phyloP scores from a whole-genome alignment of 2,329 filamentous ascomycete genomes.

The Arthrinium puccinioides region DNA sequence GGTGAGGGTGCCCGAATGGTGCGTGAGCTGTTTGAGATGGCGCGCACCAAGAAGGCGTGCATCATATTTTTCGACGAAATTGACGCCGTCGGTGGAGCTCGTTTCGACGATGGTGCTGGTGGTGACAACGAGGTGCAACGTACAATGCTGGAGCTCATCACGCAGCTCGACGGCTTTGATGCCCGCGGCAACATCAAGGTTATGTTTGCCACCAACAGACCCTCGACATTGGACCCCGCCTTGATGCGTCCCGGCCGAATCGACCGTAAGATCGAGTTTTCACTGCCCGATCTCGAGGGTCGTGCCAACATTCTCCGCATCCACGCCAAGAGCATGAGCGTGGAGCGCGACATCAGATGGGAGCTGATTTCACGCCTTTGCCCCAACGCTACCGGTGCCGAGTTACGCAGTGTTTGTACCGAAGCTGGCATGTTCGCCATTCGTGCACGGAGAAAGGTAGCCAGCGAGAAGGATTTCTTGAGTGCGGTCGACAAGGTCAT shows the following conservation, averaged over 20 bases:
- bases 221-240: slow-evolving; percentile 91
- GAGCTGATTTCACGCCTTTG: slow-evolving; percentile 95
- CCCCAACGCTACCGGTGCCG: slow-evolving; percentile 94
- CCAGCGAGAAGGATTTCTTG: slow-evolving; percentile 97
- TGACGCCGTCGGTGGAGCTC: slow-evolving; percentile 89
- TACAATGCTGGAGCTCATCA: slow-evolving; percentile 97
- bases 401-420: slow-evolving; percentile 91
- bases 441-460: slow-evolving; percentile 88
- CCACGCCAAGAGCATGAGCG: slow-evolving; percentile 99
- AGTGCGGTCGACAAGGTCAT: slow-evolving; percentile 99
- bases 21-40: slow-evolving; percentile 98
- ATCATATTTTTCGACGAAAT: slow-evolving; percentile 99
- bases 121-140: slow-evolving; percentile 97
- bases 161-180: slow-evolving; percentile 93
- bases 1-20: slow-evolving; percentile 98
- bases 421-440: slow-evolving; percentile 99
- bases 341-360: slow-evolving; percentile 98
- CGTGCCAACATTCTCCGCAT: slow-evolving; percentile 96
- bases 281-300: slow-evolving; percentile 91
- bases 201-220: slow-evolving; percentile 98
- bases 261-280: slow-evolving; percentile 98
- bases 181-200: slow-evolving; percentile 98
- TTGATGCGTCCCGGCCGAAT: slow-evolving; percentile 96
- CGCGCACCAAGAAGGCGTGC: slow-evolving; percentile 97
- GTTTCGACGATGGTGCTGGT: slow-evolving; percentile 93